Base-by-base conservation (phyloP, 306 rosid genomes). In the Acmispon strigosus region DNA sequence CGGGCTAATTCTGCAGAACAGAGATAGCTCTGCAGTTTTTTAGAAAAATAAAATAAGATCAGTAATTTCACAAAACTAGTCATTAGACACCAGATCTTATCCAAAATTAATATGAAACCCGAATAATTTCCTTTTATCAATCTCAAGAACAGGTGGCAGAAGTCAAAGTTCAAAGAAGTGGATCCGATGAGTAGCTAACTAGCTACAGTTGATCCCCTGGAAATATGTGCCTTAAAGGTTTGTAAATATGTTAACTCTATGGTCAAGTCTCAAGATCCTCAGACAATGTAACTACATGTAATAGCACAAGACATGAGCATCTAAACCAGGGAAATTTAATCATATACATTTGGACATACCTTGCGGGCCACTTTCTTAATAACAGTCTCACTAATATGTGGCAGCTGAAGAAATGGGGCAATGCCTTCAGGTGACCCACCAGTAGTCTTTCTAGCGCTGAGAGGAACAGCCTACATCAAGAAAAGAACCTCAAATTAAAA, bases 321-420 rank as follows among this genome's bases (percentile, higher is more conserved):
- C 69, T 19, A 43, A 53, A 65, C 68, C 19, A 36, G 58, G 56
- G 70, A 27, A 59, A 61, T 24, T 47, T 27, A 62, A 76, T 37
- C 71, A 70, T 55, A 54, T 64, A 43, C 32, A 34, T 19, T 76
- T 52, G 45, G 34, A 39, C 65, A 59, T 80, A 95, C 99, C 95
- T 91, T 95, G 78, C 99, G 95, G 61, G 92, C 87, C 71, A 95
- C 89, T 88, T 95, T 95, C 80, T 91, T 95, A 49, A 88, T 75
- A 56, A 87, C 88, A 22, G 87, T 79, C 84, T 95, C 99, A 50
- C 79, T 91, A 66, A 91, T 82, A 86, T 95, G 99, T 3, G 97
- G 99, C 79, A 95, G 76, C 96, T 95, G 97, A 74, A 95, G 79
- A 84, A 95, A 95, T 14, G 97, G 96, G 67, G 99, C 99, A 84